A percentile compares a stretch with the other conserved stretches of the same genome.
phyloP scores from a whole-genome alignment of 129 eudicot species.

The Tanacetum coccineum region DNA sequence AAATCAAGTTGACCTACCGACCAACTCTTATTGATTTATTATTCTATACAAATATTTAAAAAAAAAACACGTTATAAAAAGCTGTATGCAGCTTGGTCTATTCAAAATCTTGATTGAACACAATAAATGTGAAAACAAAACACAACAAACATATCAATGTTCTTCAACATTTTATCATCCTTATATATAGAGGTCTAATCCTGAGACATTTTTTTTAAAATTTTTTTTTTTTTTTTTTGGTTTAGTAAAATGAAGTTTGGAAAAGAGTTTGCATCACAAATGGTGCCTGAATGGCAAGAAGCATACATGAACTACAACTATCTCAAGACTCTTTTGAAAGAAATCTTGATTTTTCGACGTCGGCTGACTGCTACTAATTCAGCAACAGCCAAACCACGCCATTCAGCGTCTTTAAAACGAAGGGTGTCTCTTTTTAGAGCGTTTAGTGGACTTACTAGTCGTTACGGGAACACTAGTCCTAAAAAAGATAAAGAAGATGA shows the following conservation, averaged over 20 bases:
- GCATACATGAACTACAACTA: conserved; percentile 51
- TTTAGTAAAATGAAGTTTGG: conserved; percentile 46
- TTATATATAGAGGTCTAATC: neutral
- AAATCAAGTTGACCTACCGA: neutral
- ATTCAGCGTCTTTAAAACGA: conserved; percentile 5
- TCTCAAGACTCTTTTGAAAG: conserved; percentile 43
- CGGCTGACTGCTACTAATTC: neutral
- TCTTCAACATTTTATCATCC: neutral
- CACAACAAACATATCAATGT: neutral
- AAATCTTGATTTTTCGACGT: conserved; percentile 29
- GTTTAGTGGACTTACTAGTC: conserved; percentile 48
- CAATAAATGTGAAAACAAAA: conserved; percentile 10
- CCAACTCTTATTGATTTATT: conserved; percentile 12
- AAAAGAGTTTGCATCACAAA: conserved; percentile 50
- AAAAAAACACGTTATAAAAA: conserved; percentile 17
- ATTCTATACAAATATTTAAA: no score
- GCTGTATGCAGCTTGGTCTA: conserved; percentile 12
- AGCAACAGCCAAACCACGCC: conserved; percentile 1
- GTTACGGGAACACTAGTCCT: conserved; percentile 29
- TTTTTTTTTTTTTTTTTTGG: neutral
- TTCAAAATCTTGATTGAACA: neutral
- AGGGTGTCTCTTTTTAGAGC: conserved; percentile 46
- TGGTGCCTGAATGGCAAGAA: conserved; percentile 77
- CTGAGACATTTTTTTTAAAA: neutral
- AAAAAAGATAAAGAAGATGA: conserved; percentile 37